Evolutionary conservation across 225 moss, liverwort and hornwort species (phyloP).

Genomic region (Physcomitrium patens): DNA sequence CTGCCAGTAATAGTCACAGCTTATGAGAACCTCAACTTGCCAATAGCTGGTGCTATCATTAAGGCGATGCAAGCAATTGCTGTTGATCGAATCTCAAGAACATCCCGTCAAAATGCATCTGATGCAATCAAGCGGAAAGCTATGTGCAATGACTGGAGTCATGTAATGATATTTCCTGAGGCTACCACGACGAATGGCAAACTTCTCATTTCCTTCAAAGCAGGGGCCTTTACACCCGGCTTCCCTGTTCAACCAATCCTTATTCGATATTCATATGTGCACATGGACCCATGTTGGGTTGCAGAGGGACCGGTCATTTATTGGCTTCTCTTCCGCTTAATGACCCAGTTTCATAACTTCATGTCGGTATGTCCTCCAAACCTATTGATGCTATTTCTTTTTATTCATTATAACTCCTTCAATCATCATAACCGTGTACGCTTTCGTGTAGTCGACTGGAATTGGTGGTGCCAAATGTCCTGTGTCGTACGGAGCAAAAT

Average conservation of each 20-base stretch:
- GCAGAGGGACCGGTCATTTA: conserved; percentile 76
- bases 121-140: conserved; percentile 94
- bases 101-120: conserved; percentile 82
- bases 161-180: conserved; percentile 96
- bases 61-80: conserved; percentile 97
- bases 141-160: conserved; percentile 99
- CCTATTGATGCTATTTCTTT: conserved; percentile 12
- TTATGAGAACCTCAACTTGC: conserved; percentile 81
- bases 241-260: conserved; percentile 91
- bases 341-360: conserved; percentile 95
- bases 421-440: neutral
- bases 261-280: conserved; percentile 82
- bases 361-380: conserved; percentile 75
- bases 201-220: conserved; percentile 81
- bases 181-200: conserved; percentile 97
- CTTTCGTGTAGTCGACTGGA: conserved; percentile 8
- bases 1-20: conserved; percentile 95
- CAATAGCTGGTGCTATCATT: conserved; percentile 86
- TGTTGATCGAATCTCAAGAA: conserved; percentile 76
- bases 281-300: conserved; percentile 91
- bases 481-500: neutral
- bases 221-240: conserved; percentile 88
- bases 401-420: neutral
- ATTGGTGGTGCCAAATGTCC: neutral
- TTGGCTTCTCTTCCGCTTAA: conserved; percentile 87